Percentiles rank a stretch among this genome's conserved stretches.
phyloP scores from a whole-genome alignment of 169 alveolate species.

The Plasmodium yoelii region DNA sequence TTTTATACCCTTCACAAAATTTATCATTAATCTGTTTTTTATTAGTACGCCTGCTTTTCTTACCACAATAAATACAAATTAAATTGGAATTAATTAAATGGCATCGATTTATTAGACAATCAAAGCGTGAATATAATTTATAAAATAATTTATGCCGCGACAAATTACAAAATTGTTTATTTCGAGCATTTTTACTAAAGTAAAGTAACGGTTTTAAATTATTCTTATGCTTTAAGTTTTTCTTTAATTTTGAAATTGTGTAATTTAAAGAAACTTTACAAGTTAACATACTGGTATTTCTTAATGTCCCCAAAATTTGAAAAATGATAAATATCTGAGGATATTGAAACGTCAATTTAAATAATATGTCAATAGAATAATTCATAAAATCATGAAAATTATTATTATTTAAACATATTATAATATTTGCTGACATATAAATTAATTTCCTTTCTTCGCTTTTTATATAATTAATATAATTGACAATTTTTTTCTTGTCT shows the following conservation, averaged over 20 bases:
- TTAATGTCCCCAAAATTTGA: constrained; percentile 57
- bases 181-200: constrained; percentile 24
- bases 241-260: constrained; percentile 36
- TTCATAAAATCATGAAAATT: constrained; percentile 48
- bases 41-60: background rate
- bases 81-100: background rate
- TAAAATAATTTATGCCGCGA: constrained; percentile 18
- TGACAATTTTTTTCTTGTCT: constrained; percentile 15
- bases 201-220: constrained; percentile 38
- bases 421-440: constrained; percentile 49
- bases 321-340: constrained; percentile 64
- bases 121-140: constrained; percentile 42
- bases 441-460: constrained; percentile 55
- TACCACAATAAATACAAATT: background rate
- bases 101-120: constrained; percentile 12
- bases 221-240: constrained; percentile 23
- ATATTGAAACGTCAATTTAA: constrained; percentile 65
- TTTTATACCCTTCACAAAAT: background rate
- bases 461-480: constrained; percentile 18
- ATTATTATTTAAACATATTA: constrained; percentile 30
- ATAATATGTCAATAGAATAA: constrained; percentile 52
- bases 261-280: constrained; percentile 62
- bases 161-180: background rate
- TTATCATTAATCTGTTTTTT: background rate
- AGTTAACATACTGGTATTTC: constrained; percentile 37